phyloP scores from a whole-genome alignment of 768 basidiomycete species.

The Pleurotus cornucopiae region DNA sequence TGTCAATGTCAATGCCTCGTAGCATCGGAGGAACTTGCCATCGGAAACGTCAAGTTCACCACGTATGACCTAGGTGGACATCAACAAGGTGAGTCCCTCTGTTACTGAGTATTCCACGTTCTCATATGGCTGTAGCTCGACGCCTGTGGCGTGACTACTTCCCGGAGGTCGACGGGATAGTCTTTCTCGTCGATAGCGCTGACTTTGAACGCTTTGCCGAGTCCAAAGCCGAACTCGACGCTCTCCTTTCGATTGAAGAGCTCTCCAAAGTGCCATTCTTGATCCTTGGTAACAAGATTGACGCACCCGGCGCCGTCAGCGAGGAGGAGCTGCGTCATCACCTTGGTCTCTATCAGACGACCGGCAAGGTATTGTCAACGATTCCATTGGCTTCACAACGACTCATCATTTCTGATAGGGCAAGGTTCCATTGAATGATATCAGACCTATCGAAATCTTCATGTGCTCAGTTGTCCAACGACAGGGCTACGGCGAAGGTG shows the following conservation, averaged over 20 bases:
- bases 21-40: conserved; percentile 99
- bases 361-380: conserved; percentile 75
- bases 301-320: conserved; percentile 94
- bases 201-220: conserved; percentile 96
- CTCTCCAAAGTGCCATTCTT: conserved; percentile 97
- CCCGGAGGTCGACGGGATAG: conserved; percentile 98
- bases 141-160: conserved; percentile 99
- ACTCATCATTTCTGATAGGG: conserved; percentile 48
- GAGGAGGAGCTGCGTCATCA: conserved; percentile 97
- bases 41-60: conserved; percentile 98
- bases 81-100: conserved; percentile 67
- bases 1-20: conserved; percentile 11
- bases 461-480: conserved; percentile 99
- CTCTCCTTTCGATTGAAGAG: conserved; percentile 92
- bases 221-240: conserved; percentile 96
- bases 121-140: conserved; percentile 51
- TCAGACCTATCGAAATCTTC: conserved; percentile 98
- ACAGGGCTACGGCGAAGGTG: conserved; percentile 97
- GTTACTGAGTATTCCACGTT: background rate
- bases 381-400: background rate
- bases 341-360: conserved; percentile 97
- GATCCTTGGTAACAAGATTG: conserved; percentile 98
- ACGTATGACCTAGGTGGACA: conserved; percentile 98
- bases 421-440: conserved; percentile 94
- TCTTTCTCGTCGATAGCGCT: conserved; percentile 96